A percentile compares a stretch with the other conserved stretches of the same genome.
These are phyloP conservation scores for Erucastrum elatum DNA, from an alignment of 345 rosid genomes.

Conservation along the genomic window DNA sequence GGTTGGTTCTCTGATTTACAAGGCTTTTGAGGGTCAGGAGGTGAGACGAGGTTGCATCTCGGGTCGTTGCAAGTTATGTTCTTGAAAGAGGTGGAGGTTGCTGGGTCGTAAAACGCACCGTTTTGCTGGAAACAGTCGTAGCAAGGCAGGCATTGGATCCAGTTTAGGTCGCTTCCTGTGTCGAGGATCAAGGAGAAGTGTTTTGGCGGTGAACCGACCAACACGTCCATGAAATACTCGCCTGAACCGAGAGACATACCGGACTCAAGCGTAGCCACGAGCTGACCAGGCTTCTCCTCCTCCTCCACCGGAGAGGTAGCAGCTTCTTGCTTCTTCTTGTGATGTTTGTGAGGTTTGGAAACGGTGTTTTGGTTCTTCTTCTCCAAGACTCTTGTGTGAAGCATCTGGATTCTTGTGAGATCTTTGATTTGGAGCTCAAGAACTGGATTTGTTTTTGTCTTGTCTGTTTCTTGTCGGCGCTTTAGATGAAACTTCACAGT, in stretches of 20 bases:
- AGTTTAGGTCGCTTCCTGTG: slow-evolving; percentile 94
- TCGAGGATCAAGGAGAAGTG: slow-evolving; percentile 92
- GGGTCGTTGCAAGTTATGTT: slow-evolving; percentile 67
- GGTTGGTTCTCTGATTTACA: slow-evolving; percentile 59
- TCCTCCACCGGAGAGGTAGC: slow-evolving; percentile 26
- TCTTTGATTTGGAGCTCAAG: slow-evolving; percentile 56
- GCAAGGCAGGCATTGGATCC: slow-evolving; percentile 92
- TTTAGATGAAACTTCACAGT: slow-evolving; percentile 67
- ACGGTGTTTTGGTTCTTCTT: slow-evolving; percentile 71
- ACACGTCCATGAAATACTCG: slow-evolving; percentile 93
- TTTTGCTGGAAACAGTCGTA: slow-evolving; percentile 85
- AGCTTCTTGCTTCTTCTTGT: slow-evolving; percentile 10
- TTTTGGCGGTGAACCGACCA: slow-evolving; percentile 85
- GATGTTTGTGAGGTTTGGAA: slow-evolving; percentile 45
- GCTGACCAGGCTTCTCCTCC: not conserved
- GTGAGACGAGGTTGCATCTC: slow-evolving; percentile 66
- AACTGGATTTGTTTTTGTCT: slow-evolving; percentile 46
- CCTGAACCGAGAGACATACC: slow-evolving; percentile 42
- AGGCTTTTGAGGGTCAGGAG: slow-evolving; percentile 71
- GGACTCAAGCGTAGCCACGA: not conserved
- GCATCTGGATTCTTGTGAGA: slow-evolving; percentile 68
- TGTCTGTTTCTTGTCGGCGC: slow-evolving; percentile 44
- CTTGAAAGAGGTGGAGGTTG: slow-evolving; percentile 58
- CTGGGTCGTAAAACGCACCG: slow-evolving; percentile 73
- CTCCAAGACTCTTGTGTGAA: slow-evolving; percentile 59